Percentiles rank a stretch among this genome's conserved stretches.
phyloP scores from a whole-genome alignment of 805 yeast genomes.

The Barnettozyma sucrosica region DNA sequence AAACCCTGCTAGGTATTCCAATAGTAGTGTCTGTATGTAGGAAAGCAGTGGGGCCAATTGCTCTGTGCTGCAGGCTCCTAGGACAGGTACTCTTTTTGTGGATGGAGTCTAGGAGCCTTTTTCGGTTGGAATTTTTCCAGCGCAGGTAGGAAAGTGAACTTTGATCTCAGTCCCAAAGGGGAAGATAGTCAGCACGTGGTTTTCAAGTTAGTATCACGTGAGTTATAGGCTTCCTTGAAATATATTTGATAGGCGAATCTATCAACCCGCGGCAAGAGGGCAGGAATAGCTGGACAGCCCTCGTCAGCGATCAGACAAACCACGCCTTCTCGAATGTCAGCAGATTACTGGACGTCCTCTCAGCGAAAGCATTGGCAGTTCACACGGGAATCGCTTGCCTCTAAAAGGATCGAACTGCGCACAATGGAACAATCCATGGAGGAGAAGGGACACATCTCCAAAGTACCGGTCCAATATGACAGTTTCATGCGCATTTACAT shows the following conservation, averaged over 20 bases:
- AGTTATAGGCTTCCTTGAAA: neutral
- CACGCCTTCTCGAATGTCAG: conserved; percentile 45
- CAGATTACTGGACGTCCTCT: conserved; percentile 82
- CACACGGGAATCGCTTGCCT: conserved; percentile 51
- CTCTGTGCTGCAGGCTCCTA: neutral
- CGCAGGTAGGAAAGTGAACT: too few relatives aligned
- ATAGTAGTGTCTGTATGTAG: neutral
- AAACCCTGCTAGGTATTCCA: neutral
- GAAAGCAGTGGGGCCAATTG: neutral
- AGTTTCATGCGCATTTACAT: conserved; percentile 69
- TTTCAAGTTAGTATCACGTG: neutral
- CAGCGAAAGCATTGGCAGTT: conserved; percentile 81
- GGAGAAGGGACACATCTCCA: conserved; percentile 35
- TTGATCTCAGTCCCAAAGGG: neutral
- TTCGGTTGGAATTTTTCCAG: neutral
- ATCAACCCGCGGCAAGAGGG: neutral
- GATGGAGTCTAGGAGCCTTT: neutral
- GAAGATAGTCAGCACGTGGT: neutral
- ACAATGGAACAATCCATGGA: conserved; percentile 34
- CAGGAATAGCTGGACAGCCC: neutral
- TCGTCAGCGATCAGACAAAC: neutral
- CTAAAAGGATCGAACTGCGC: conserved; percentile 37
- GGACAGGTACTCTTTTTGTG: too few relatives aligned
- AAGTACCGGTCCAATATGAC: conserved; percentile 35
- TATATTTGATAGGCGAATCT: neutral